A percentile compares a stretch with the other conserved stretches of the same genome.
Evolutionary conservation across 306 rosid genomes (phyloP).

Genomic region (Coriaria nepalensis): DNA sequence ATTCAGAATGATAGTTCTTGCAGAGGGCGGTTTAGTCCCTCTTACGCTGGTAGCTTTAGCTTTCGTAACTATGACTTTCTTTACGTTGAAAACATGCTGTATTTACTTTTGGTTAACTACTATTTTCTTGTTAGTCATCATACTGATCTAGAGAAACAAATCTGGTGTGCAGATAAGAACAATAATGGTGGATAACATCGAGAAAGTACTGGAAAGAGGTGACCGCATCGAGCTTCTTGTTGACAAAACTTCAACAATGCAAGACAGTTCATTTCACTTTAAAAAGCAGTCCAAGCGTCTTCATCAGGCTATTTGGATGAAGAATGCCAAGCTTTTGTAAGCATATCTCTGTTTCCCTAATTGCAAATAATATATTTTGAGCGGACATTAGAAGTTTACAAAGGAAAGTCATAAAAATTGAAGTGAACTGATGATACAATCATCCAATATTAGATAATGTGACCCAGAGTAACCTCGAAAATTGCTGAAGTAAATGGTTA

Average conservation of each 20-base stretch:
- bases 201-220: conserved; percentile 92
- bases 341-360: conserved; percentile 18
- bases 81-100: too few species aligned
- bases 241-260: conserved; percentile 95
- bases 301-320: conserved; percentile 93
- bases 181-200: conserved; percentile 90
- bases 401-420: not conserved
- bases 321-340: conserved; percentile 87
- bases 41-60: too few species aligned
- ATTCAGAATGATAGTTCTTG: too few species aligned
- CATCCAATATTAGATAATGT: too few species aligned
- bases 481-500: too few species aligned
- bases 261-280: conserved; percentile 92
- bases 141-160: conserved; percentile 12
- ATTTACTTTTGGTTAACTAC: too few species aligned
- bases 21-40: too few species aligned
- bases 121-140: too few species aligned
- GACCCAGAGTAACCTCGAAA: too few species aligned
- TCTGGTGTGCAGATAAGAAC: conserved; percentile 62
- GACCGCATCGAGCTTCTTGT: conserved; percentile 94
- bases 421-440: too few species aligned
- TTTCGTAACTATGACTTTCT: too few species aligned
- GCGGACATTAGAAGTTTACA: not conserved
- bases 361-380: not conserved
- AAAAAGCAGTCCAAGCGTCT: conserved; percentile 92